Conservation (phyloP, 257 asterid species). For the Capsicum baccatum region DNA sequence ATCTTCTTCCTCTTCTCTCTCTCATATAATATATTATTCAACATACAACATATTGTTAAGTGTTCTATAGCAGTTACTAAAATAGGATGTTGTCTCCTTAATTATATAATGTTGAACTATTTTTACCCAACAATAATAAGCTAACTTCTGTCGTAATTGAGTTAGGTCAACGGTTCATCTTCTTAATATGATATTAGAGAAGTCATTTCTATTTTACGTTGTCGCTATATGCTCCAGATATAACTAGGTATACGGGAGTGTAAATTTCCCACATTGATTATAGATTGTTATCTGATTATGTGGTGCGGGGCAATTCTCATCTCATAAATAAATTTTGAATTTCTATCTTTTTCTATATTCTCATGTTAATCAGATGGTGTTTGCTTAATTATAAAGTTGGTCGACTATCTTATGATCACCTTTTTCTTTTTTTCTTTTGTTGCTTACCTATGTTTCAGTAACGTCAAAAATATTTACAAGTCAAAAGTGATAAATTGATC, state of each 20-base stretch:
- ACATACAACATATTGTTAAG: background rate
- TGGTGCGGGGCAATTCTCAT: background rate
- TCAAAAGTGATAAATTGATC: background rate
- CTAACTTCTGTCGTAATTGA: background rate
- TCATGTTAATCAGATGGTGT: background rate
- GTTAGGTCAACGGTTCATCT: background rate
- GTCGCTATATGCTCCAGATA: background rate
- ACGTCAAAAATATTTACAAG: background rate
- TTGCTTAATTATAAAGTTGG: background rate
- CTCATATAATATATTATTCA: background rate
- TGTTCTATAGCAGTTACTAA: background rate
- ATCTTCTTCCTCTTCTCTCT: slow-evolving; percentile 4
- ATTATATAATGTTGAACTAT: background rate
- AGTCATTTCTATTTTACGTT: background rate
- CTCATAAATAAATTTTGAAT: background rate
- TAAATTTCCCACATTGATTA: background rate
- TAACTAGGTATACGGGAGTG: background rate
- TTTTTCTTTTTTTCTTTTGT: no score
- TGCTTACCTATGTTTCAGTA: background rate
- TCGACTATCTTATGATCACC: background rate
- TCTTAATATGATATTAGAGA: background rate
- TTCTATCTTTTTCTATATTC: background rate
- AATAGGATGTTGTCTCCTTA: background rate
- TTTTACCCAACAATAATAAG: background rate
- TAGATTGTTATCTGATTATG: background rate